phyloP scores from a whole-genome alignment of 2,329 filamentous ascomycete species.

The Trichophyton schoenleinii region DNA sequence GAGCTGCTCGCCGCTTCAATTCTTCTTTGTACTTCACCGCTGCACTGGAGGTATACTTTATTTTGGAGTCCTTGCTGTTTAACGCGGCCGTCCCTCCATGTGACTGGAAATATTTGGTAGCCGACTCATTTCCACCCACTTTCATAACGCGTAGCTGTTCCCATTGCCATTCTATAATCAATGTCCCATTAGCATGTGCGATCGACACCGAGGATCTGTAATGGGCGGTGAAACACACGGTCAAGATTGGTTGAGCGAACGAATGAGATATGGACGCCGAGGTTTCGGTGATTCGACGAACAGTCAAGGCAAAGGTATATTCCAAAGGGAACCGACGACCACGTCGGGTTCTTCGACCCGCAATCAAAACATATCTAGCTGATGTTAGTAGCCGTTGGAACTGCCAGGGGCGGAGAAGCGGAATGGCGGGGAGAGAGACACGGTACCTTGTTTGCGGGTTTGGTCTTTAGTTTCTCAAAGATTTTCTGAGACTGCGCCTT shows the following conservation, averaged over 20 bases:
- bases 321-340: slow-evolving; percentile 92
- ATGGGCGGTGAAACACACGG: slow-evolving; percentile 50
- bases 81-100: slow-evolving; percentile 89
- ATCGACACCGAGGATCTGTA: background rate
- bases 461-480: slow-evolving; percentile 92
- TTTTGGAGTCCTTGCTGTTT: slow-evolving; percentile 91
- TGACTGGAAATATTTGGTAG: slow-evolving; percentile 95
- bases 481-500: slow-evolving; percentile 95
- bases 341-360: slow-evolving; percentile 92
- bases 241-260: slow-evolving; percentile 97
- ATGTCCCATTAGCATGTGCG: slow-evolving; percentile 15
- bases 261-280: slow-evolving; percentile 98
- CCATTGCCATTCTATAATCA: slow-evolving; percentile 79
- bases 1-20: slow-evolving; percentile 68
- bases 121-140: slow-evolving; percentile 93
- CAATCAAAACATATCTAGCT: slow-evolving; percentile 92
- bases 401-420: slow-evolving; percentile 8
- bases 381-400: background rate
- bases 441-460: slow-evolving; percentile 80
- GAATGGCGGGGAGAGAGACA: slow-evolving; percentile 13
- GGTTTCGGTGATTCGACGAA: slow-evolving; percentile 90
- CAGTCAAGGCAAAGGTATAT: slow-evolving; percentile 98
- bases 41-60: slow-evolving; percentile 89
- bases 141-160: slow-evolving; percentile 96
- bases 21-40: slow-evolving; percentile 98